phyloP scores from a whole-genome alignment of 2,329 filamentous ascomycete genomes.

The Arthrobotrys megalospora region DNA sequence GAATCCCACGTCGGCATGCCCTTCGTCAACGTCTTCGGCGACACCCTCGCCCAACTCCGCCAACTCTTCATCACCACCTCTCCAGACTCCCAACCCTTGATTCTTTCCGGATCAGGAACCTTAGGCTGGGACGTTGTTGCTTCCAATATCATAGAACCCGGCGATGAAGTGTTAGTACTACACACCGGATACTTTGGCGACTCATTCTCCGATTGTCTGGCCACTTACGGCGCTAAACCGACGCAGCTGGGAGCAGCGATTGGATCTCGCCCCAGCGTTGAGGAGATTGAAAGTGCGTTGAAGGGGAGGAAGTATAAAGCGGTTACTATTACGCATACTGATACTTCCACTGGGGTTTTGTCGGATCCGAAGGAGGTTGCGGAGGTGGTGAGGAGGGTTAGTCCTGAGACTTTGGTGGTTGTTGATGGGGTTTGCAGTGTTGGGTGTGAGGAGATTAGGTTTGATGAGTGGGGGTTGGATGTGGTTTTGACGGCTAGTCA shows the following conservation, averaged over 20 bases:
- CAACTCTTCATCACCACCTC: conserved; percentile 94
- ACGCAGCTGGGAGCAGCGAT: conserved; percentile 92
- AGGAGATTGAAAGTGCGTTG: conserved; percentile 89
- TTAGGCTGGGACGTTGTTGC: conserved; percentile 96
- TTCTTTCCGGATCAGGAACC: conserved; percentile 94
- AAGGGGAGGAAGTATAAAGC: conserved; percentile 94
- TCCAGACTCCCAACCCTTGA: conserved; percentile 86
- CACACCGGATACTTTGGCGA: conserved; percentile 97
- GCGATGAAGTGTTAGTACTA: conserved; percentile 90
- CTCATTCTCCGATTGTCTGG: conserved; percentile 91
- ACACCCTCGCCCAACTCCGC: conserved; percentile 87
- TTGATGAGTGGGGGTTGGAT: conserved; percentile 95
- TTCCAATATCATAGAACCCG: conserved; percentile 90
- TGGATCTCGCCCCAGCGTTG: conserved; percentile 86
- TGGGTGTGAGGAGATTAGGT: conserved; percentile 93
- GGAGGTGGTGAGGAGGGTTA: conserved; percentile 86
- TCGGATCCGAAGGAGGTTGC: conserved; percentile 89
- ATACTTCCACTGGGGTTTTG: conserved; percentile 95
- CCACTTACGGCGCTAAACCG: conserved; percentile 89
- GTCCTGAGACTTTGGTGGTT: conserved; percentile 89
- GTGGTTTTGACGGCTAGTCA: conserved; percentile 94
- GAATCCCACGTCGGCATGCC: conserved; percentile 92
- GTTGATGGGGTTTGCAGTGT: conserved; percentile 98
- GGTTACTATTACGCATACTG: conserved; percentile 94
- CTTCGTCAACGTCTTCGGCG: conserved; percentile 92